These are phyloP conservation scores for Backusella mclennaniae DNA, from an alignment of 192 early-diverging fungal species.

Conservation along the genomic window DNA sequence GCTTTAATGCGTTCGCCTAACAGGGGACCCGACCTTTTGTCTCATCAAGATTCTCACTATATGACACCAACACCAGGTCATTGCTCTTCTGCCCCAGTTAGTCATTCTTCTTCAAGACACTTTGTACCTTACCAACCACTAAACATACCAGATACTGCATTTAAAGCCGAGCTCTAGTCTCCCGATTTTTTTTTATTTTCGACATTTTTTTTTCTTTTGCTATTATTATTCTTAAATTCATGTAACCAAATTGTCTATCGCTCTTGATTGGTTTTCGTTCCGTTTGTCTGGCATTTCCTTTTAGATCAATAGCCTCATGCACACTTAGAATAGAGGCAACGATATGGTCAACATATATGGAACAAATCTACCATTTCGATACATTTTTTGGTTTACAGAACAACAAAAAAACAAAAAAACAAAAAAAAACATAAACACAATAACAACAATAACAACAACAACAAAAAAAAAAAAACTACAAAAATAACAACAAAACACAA, in stretches of 20 bases:
- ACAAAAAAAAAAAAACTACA: not conserved
- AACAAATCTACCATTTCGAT: not conserved
- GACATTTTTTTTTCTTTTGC: not conserved
- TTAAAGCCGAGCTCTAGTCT: constrained; percentile 6
- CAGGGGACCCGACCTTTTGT: not conserved
- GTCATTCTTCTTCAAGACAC: constrained; percentile 2
- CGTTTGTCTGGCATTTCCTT: not conserved
- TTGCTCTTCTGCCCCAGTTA: not conserved
- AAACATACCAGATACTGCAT: constrained; percentile 9
- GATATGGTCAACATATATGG: not conserved
- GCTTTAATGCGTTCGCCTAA: constrained; percentile 13
- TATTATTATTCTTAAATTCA: not conserved
- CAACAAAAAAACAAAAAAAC: not conserved
- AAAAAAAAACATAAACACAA: not conserved
- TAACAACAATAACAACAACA: not conserved
- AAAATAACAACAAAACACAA: no score
- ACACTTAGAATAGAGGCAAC: not conserved
- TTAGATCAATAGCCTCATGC: not conserved
- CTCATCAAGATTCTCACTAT: constrained; percentile 11
- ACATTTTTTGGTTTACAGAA: not conserved
- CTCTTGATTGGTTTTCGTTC: not conserved
- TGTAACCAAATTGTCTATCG: no score
- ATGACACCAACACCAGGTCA: not conserved
- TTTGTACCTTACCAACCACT: constrained; percentile 14
- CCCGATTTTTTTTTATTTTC: not conserved